Evolutionary conservation across 2,329 filamentous ascomycete species (phyloP), one percentile per base, ranked within the genome.

Genomic region (Ascochyta fabae): DNA sequence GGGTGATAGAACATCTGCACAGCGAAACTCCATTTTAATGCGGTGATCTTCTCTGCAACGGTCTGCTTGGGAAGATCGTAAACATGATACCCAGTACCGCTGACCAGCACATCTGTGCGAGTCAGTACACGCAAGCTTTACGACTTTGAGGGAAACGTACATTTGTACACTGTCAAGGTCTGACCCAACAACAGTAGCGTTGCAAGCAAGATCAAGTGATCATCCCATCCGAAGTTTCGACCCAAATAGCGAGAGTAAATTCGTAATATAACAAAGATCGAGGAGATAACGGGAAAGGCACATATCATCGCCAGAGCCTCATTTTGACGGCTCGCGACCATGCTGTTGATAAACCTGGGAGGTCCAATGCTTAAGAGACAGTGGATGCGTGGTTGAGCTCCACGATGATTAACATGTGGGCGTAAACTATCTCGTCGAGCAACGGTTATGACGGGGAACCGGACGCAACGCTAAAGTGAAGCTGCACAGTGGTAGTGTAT

Each of bases 1-100:
- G 74, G 74, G 40, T 77, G 73, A 49, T 76, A 77, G 35, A 75
- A 55, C 66, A 77, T 66, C 39, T 77, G 74, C 7, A 75, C 68
- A 2, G 71, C 66, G 38, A 75, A 73, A 45, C 64, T 73, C 71
- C 72, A 75, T 49, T 69, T 65, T 36, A 65, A 12, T 1, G 68
- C 64, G 15, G 59, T 56, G 27, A 74, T 56, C 43, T 73, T 61
- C 39, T 72, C 60, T 3, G 56, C 58, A n/a, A 70, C 26, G 1
- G 67, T 67, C 44, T 67, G 67, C 48, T 70, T 70, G 0, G 69
- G 70, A 12, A 75, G 27, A 52, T 75, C 73, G 33, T 54, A 66
- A 16, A 61, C 48, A 49, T 72, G 72, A 36, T 69, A 75, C 29
- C 73, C 73, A 12, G 71, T 73, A 41, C 69, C 65, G 35, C 65